phyloP scores from a whole-genome alignment of 768 basidiomycete species.

The Hygrophorus pudorinus region DNA sequence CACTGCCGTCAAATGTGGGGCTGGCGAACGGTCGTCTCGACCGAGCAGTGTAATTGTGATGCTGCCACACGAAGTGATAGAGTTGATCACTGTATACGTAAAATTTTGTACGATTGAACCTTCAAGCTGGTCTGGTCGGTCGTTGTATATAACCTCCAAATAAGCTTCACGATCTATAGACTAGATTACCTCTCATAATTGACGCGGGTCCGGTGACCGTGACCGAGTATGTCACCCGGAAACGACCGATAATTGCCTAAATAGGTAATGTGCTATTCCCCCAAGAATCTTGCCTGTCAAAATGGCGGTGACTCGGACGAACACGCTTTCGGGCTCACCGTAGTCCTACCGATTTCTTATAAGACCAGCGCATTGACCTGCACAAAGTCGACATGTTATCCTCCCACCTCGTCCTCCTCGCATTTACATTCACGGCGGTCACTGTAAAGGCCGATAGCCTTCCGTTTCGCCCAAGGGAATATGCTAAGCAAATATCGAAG shows the following conservation, averaged over 20 bases:
- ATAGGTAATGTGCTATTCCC: too few species aligned
- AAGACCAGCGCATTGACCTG: too few species aligned
- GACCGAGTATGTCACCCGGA: too few species aligned
- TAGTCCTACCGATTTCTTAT: too few species aligned
- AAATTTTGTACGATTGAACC: neutral
- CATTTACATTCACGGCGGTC: neutral
- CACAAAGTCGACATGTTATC: neutral
- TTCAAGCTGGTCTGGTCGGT: neutral
- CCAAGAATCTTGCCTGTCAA: too few species aligned
- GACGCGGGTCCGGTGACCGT: neutral
- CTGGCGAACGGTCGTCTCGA: constrained; percentile 7
- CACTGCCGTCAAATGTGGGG: constrained; percentile 23
- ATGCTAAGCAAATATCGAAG: constrained; percentile 21
- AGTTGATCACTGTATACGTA: neutral
- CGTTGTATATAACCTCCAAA: neutral
- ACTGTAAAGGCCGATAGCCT: neutral
- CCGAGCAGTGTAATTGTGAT: constrained; percentile 5
- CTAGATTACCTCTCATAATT: neutral
- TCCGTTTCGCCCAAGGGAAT: constrained; percentile 30
- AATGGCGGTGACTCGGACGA: too few species aligned
- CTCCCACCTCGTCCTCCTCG: neutral
- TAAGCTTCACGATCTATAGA: neutral
- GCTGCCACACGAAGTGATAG: neutral
- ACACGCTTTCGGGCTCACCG: too few species aligned
- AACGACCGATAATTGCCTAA: too few species aligned